A percentile compares a stretch with the other conserved stretches of the same genome.
Evolutionary conservation across 2,329 filamentous ascomycete genomes (phyloP).

Genomic region (Blastomyces emzantsi): DNA sequence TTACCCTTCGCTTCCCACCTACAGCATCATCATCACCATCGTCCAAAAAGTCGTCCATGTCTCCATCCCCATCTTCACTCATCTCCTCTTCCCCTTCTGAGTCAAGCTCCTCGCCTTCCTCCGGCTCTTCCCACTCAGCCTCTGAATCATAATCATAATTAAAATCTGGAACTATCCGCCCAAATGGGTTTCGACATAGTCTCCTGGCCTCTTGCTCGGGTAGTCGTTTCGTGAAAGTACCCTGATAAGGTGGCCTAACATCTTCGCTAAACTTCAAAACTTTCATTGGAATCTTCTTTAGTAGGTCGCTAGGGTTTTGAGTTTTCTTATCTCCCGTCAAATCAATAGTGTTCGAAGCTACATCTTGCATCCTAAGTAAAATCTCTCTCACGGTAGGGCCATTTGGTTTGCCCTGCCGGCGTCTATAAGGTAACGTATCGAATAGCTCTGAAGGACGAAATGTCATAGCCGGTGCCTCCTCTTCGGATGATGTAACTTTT

Average conservation of each 20-base stretch:
- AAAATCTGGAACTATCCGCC: slow-evolving; percentile 43
- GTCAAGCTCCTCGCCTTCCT: slow-evolving; percentile 63
- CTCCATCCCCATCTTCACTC: slow-evolving; percentile 61
- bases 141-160: slow-evolving; percentile 61
- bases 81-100: slow-evolving; percentile 56
- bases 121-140: slow-evolving; percentile 56
- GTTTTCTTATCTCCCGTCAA: slow-evolving; percentile 30
- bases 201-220: slow-evolving; percentile 34
- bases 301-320: slow-evolving; percentile 32
- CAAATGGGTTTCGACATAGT: slow-evolving; percentile 48
- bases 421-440: slow-evolving; percentile 31
- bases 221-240: slow-evolving; percentile 48
- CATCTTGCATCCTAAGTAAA: slow-evolving; percentile 47
- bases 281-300: slow-evolving; percentile 47
- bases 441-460: slow-evolving; percentile 32
- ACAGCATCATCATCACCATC: slow-evolving; percentile 63
- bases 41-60: slow-evolving; percentile 84
- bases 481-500: slow-evolving; percentile 15
- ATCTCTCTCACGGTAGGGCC: slow-evolving; percentile 49
- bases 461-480: slow-evolving; percentile 10
- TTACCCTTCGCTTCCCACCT: slow-evolving; percentile 48
- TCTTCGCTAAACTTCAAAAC: slow-evolving; percentile 53
- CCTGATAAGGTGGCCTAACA: slow-evolving; percentile 54
- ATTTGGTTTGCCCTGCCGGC: slow-evolving; percentile 26
- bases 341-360: slow-evolving; percentile 30